Conservation (phyloP, 2,329 filamentous ascomycete genomes). For the Microcyclospora pomicola region DNA sequence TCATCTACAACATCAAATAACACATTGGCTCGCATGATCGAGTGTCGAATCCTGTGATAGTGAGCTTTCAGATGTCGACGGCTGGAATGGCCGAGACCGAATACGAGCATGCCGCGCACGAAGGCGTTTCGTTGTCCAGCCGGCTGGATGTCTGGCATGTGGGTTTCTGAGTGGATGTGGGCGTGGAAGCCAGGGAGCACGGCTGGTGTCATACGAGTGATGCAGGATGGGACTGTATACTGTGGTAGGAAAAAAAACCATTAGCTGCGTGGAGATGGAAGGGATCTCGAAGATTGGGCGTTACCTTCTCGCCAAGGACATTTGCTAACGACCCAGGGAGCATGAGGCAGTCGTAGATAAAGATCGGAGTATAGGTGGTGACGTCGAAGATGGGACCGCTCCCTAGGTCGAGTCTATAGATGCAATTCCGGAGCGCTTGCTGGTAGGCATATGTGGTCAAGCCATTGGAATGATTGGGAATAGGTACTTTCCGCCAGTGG, state of each 20-base stretch:
- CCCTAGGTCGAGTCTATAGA: conserved; percentile 21
- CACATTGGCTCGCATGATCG: conserved; percentile 3
- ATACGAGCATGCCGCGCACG: conserved; percentile 18
- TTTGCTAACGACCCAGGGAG: conserved; percentile 30
- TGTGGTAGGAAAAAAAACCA: background rate
- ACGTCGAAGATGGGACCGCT: conserved; percentile 40
- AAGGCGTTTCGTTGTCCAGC: conserved; percentile 7
- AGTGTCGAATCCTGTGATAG: conserved; percentile 10
- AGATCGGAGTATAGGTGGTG: conserved; percentile 40
- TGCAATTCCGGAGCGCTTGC: conserved; percentile 14
- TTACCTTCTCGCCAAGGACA: conserved; percentile 14
- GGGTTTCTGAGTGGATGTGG: conserved; percentile 9
- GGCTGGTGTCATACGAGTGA: conserved; percentile 16
- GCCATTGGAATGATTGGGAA: conserved; percentile 5
- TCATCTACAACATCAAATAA: conserved; percentile 11
- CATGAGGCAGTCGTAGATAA: conserved; percentile 37
- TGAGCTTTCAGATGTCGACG: conserved; percentile 12
- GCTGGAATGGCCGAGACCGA: conserved; percentile 12
- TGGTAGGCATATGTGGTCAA: conserved; percentile 12
- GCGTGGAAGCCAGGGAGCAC: conserved; percentile 12
- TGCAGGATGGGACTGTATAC: background rate
- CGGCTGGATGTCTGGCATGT: conserved; percentile 11
- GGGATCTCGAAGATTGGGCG: background rate
- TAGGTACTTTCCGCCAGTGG: background rate
- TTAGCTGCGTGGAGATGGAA: background rate